Evolutionary conservation across 192 early-diverging fungal species (phyloP), one percentile per base, ranked within the genome.

Genomic region (Coemansia sp.): DNA sequence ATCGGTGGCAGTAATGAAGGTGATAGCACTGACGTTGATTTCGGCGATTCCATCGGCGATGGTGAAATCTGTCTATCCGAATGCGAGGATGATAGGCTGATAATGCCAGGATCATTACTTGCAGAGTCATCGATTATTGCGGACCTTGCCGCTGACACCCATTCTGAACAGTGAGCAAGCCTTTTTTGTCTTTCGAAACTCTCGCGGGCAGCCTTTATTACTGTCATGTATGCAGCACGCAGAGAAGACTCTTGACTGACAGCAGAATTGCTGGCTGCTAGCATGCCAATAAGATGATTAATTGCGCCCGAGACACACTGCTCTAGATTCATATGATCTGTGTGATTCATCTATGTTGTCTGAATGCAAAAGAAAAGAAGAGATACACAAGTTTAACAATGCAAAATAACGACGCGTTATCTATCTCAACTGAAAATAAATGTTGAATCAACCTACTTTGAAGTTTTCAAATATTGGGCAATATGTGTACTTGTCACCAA

Each of bases 391-490:
- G 27, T 30, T 30, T 30, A 30, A 30, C 27, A 30, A 30, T 30
- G 27, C 27, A 30, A 30, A 30, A 30, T 30, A 30, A 30, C 27
- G 7, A 30, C 27, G 7, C 7, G 27, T 7, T 5, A 30, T 30
- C 27, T 30, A 30, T 30, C 2, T 7, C 27, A 30, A 7, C 27
- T 30, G 27, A 30, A 30, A 30, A 2, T 5, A 2, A 2, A 5
- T 30, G 27, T 30, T 7, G 27, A 30, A n/a, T 46, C 45, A 46
- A 61, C 55, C 57, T 57, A 60, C 57, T 56, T 60, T 64, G 40
- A 60, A 71, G 38, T 52, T 59, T 50, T 71, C 57, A 55, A 71
- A 71, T 43, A 71, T 64, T 19, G 62, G 46, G 27, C 68, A 71
- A 23, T 60, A 71, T 25, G 18, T 19, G 21, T 10, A 46, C 45